Evolutionary conservation across 305 asterid genomes (phyloP).

Genomic region (Solanum hybrid): DNA sequence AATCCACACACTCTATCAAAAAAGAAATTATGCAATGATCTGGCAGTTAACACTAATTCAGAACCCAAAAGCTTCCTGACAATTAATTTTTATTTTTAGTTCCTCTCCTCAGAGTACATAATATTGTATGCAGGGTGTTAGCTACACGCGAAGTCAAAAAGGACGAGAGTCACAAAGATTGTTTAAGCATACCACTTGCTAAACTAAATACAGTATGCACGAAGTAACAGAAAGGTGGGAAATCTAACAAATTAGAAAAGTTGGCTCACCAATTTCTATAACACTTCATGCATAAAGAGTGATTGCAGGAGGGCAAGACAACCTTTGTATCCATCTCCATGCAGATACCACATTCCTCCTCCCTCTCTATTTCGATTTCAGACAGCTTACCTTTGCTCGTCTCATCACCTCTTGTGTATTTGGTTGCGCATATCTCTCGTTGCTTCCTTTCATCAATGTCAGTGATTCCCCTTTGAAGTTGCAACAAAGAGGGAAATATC

Average conservation of each 20-base stretch:
- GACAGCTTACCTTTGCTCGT: conserved; percentile 63
- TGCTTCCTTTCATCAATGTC: conserved; percentile 85
- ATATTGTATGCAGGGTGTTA: neutral
- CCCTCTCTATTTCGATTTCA: conserved; percentile 74
- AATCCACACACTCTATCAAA: neutral
- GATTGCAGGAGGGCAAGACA: conserved; percentile 72
- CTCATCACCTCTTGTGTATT: conserved; percentile 50
- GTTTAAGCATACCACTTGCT: neutral
- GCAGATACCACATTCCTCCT: conserved; percentile 92
- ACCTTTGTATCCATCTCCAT: conserved; percentile 65
- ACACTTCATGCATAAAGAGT: conserved; percentile 71
- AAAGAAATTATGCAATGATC: neutral
- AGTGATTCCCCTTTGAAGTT: conserved; percentile 65
- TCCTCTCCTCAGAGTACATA: neutral
- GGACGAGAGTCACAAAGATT: neutral
- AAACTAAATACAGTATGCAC: neutral
- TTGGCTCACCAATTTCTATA: conserved; percentile 53
- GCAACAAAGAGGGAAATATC: conserved; percentile 84
- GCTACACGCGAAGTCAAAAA: neutral
- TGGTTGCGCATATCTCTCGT: conserved; percentile 43
- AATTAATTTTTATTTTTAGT: neutral
- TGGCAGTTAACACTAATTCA: neutral
- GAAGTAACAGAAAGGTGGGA: neutral
- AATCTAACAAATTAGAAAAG: neutral
- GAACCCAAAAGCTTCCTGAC: neutral